Conservation (phyloP, 73 alveolate species). For the Urostyla sp. region DNA sequence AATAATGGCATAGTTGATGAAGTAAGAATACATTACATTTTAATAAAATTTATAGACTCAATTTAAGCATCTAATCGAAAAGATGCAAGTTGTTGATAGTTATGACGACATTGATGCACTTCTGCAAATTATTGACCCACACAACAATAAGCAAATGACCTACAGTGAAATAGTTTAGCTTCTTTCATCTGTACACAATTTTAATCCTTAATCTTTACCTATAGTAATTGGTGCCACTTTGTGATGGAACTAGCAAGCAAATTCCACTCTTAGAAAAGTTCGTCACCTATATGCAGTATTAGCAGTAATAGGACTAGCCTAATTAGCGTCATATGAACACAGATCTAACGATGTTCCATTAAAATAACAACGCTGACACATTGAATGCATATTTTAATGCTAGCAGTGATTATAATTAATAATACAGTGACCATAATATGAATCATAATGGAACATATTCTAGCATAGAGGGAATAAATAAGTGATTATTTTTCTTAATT, state of each 20-base stretch:
- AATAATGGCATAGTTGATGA: constrained; percentile 86
- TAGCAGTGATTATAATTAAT: too few relatives aligned
- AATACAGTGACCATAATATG: too few relatives aligned
- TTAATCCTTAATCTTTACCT: too few relatives aligned
- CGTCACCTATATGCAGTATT: constrained; percentile 61
- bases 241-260: constrained; percentile 73
- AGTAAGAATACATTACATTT: too few relatives aligned
- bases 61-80: constrained; percentile 86
- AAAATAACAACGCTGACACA: too few relatives aligned
- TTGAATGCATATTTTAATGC: too few relatives aligned
- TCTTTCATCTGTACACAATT: constrained; percentile 50
- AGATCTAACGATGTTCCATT: too few relatives aligned
- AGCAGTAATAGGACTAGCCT: too few relatives aligned
- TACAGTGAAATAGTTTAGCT: constrained; percentile 58
- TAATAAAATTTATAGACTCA: constrained; percentile 91
- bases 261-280: constrained; percentile 72
- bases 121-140: constrained; percentile 84
- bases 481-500: too few relatives aligned
- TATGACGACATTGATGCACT: constrained; percentile 68
- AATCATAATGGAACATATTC: too few relatives aligned
- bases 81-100: constrained; percentile 59
- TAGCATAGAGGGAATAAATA: too few relatives aligned
- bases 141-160: constrained; percentile 83
- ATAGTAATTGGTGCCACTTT: not conserved
- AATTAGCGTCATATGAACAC: too few relatives aligned